A percentile compares a stretch with the other conserved stretches of the same genome.
Conservation (phyloP, 179 eudicot species). For the Amaranthus tricolor region DNA sequence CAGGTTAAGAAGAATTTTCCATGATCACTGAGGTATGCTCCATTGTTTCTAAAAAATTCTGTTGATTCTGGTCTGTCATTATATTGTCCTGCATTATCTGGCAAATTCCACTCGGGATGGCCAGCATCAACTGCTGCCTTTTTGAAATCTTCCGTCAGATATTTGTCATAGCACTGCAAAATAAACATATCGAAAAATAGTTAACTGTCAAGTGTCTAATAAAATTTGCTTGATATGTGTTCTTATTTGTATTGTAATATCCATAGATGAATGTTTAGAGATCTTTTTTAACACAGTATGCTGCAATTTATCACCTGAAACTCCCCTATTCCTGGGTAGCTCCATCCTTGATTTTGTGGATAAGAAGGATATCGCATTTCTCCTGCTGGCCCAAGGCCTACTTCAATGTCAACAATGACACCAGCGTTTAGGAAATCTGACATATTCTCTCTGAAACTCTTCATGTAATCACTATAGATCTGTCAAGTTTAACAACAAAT, state of each 20-base stretch:
- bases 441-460: slow-evolving; percentile 76
- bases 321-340: slow-evolving; percentile 86
- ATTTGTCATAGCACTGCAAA: slow-evolving; percentile 87
- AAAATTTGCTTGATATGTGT: no score
- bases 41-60: slow-evolving; percentile 55
- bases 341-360: slow-evolving; percentile 74
- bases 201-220: neutral
- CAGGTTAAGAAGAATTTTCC: slow-evolving; percentile 87
- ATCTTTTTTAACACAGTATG: no score
- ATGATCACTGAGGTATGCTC: slow-evolving; percentile 56
- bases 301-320: slow-evolving; percentile 52
- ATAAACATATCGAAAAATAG: neutral
- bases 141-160: slow-evolving; percentile 62
- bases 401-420: slow-evolving; percentile 65
- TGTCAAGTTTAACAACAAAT: slow-evolving; percentile 18
- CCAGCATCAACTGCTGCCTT: slow-evolving; percentile 61
- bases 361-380: slow-evolving; percentile 91
- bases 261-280: neutral
- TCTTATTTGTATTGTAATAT: no score
- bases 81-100: slow-evolving; percentile 70
- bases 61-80: slow-evolving; percentile 65
- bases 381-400: slow-evolving; percentile 85
- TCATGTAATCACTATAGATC: slow-evolving; percentile 82
- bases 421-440: slow-evolving; percentile 56
- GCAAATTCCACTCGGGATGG: slow-evolving; percentile 67